phyloP scores from a whole-genome alignment of 805 yeast species.

The Naumovozyma dairenensis region DNA sequence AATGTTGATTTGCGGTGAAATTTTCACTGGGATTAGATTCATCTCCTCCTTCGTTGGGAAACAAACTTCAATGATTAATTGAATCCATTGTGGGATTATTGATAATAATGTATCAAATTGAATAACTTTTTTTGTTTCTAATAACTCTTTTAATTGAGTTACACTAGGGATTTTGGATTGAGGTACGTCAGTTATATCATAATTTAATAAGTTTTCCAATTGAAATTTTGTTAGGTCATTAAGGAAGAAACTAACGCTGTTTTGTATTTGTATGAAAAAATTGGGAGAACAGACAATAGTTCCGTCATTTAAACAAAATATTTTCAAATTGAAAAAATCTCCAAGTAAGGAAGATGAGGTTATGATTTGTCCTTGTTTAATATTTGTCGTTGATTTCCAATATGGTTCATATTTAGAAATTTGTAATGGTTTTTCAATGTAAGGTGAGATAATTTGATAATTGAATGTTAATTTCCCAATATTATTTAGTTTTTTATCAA shows the following conservation, averaged over 20 bases:
- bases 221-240: slow-evolving; percentile 40
- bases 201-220: slow-evolving; percentile 24
- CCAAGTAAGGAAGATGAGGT: slow-evolving; percentile 89
- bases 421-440: slow-evolving; percentile 71
- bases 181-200: slow-evolving; percentile 17
- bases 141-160: too few relatives aligned
- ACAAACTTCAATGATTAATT: slow-evolving; percentile 63
- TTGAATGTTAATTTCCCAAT: slow-evolving; percentile 73
- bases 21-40: slow-evolving; percentile 32
- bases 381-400: slow-evolving; percentile 81
- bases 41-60: slow-evolving; percentile 57
- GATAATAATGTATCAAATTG: slow-evolving; percentile 52
- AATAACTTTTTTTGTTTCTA: too few relatives aligned
- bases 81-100: slow-evolving; percentile 46
- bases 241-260: slow-evolving; percentile 46
- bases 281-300: slow-evolving; percentile 75
- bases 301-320: slow-evolving; percentile 70
- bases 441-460: slow-evolving; percentile 83
- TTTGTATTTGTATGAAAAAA: slow-evolving; percentile 42
- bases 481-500: slow-evolving; percentile 70
- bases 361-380: slow-evolving; percentile 37
- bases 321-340: slow-evolving; percentile 56
- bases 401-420: slow-evolving; percentile 80
- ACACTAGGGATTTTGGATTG: too few relatives aligned
- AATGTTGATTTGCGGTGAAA: slow-evolving; percentile 39